Evolutionary conservation across 768 basidiomycete species (phyloP), one percentile per base, ranked within the genome.

Genomic region (Suillus occidentalis): DNA sequence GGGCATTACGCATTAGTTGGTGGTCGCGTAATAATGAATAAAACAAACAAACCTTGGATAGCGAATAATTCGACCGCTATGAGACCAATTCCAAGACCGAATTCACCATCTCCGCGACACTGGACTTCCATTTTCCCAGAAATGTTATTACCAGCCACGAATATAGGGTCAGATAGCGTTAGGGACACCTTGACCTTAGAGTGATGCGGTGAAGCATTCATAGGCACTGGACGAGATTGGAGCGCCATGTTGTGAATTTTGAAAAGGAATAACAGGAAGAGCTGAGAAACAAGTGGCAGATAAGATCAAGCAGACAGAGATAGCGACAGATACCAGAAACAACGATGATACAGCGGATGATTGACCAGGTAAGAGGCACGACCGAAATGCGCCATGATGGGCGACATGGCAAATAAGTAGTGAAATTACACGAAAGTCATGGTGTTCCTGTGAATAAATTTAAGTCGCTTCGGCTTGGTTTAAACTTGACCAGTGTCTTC

Each of bases 141-240:
- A 40, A 93, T 82, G 67, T 83, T 77, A 43, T 80, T 78, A 0
- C 92, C 92, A 1, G 92, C 88, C 60, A 91, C 83, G 70, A 85
- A 90, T 36, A 83, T 79, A 2, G 84, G 73, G 67, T 90, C 84
- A 2, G 85, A 82, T 8, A 92, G 79, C 8, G 80, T 82, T 22
- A 90, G 72, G 14, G 88, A 82, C 18, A 91, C 84, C 74, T 85
- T 91, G 74, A 94, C 85, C 77, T 92, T 94, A 34, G 91, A 80
- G 74, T 94, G 92, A 73, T 89, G 81, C 0, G 88, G 83, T n/a
- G 87, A 85, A 37, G 89, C 88, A 77, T 94, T 94, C 92, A 94
- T 94, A 14, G 90, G 89, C 77, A 83, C 84, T 6, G 81, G 78
- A 55, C 78, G 73, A 20, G 79, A 75, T 63, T 78, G 78, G 12